These are phyloP conservation scores for Cinnamomum micranthum DNA, from an alignment of 164 flowering plant genomes.

Conservation along the genomic window DNA sequence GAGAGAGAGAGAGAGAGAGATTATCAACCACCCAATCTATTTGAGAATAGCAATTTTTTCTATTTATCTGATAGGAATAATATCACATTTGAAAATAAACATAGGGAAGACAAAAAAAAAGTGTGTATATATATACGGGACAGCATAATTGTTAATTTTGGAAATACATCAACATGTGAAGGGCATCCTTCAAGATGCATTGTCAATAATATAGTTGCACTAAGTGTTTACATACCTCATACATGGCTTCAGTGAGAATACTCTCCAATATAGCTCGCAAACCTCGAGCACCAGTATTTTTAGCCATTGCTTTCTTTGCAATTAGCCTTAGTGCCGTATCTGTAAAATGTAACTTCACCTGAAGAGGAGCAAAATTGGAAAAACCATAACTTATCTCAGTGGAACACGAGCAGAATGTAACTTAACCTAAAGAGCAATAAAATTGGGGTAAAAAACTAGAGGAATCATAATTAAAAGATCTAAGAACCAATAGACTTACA, in stretches of 20 bases:
- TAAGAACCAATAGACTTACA: conserved; percentile 40
- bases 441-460: background rate
- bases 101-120: too few relatives aligned
- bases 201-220: background rate
- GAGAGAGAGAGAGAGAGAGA: too few relatives aligned
- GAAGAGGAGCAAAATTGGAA: conserved; percentile 13
- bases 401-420: background rate
- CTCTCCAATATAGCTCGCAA: conserved; percentile 79
- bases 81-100: too few relatives aligned
- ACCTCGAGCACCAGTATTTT: conserved; percentile 99
- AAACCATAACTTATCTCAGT: background rate
- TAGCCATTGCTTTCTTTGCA: conserved; percentile 81
- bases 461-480: background rate
- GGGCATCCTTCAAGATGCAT: conserved; percentile 2
- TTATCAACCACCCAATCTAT: too few relatives aligned
- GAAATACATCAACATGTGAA: background rate
- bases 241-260: conserved; percentile 94
- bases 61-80: too few relatives aligned
- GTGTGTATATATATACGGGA: too few relatives aligned
- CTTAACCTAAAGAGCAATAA: too few relatives aligned
- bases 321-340: conserved; percentile 73
- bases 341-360: conserved; percentile 91
- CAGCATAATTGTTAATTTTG: too few relatives aligned
- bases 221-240: conserved; percentile 54
- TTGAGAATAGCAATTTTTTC: too few relatives aligned